phyloP scores from a whole-genome alignment of 139 green algal species.

The Volvox reticuliferus region DNA sequence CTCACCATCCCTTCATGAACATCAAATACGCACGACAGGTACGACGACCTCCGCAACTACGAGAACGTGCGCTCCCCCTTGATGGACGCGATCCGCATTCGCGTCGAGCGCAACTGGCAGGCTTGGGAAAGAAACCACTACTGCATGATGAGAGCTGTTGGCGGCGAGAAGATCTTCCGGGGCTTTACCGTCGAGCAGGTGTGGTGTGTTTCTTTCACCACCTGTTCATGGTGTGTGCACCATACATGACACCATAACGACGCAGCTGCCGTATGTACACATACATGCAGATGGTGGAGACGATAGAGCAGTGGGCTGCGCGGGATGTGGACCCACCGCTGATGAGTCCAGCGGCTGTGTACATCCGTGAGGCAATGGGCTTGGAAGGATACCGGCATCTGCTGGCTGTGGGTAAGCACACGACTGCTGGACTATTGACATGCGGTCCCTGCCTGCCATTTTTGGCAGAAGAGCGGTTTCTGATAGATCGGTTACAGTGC shows the following conservation, averaged over 20 bases:
- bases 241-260: too few relatives aligned
- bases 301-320: slow-evolving; percentile 38
- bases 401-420: slow-evolving; percentile 49
- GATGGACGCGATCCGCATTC: slow-evolving; percentile 54
- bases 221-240: too few relatives aligned
- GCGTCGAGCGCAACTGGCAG: slow-evolving; percentile 68
- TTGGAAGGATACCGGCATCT: slow-evolving; percentile 64
- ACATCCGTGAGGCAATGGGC: slow-evolving; percentile 60
- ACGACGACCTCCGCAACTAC: slow-evolving; percentile 71
- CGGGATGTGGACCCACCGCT: slow-evolving; percentile 67
- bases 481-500: too few relatives aligned
- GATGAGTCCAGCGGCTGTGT: slow-evolving; percentile 37
- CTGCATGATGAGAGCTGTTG: slow-evolving; percentile 6
- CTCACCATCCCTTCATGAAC: too few relatives aligned
- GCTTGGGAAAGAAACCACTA: slow-evolving; percentile 61
- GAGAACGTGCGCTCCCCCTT: slow-evolving; percentile 67
- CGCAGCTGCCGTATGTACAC: too few relatives aligned
- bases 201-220: too few relatives aligned
- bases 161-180: neutral
- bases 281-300: too few relatives aligned
- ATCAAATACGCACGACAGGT: too few relatives aligned
- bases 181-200: slow-evolving; percentile 25
- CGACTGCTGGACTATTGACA: too few relatives aligned
- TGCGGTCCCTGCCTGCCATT: too few relatives aligned
- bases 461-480: too few relatives aligned